Conservation (phyloP, 495 filamentous ascomycete species). For the Parathielavia hyrcaniae region DNA sequence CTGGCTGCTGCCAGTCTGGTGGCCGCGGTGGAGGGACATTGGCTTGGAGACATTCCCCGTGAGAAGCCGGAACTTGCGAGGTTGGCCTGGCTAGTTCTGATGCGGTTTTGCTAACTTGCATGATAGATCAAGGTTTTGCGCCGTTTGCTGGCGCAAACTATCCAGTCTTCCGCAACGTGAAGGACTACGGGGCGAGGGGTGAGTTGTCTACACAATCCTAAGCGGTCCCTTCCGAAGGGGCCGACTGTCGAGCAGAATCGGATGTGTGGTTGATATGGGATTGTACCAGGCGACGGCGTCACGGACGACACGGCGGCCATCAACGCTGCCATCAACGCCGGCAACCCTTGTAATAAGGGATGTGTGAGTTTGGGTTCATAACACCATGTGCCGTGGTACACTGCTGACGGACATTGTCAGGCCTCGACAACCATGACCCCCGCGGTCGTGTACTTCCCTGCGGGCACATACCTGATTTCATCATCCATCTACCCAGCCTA, state of each 20-base stretch:
- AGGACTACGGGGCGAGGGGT: slow-evolving; percentile 57
- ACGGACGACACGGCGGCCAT: slow-evolving; percentile 84
- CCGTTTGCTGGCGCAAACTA: slow-evolving; percentile 44
- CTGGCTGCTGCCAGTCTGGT: slow-evolving; percentile 36
- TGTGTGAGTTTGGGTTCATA: slow-evolving; percentile 37
- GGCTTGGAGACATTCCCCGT: slow-evolving; percentile 42
- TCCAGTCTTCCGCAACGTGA: slow-evolving; percentile 54
- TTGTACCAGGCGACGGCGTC: slow-evolving; percentile 37
- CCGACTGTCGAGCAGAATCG: background rate
- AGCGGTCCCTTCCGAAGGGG: background rate
- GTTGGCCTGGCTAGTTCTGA: background rate
- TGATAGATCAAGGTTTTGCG: slow-evolving; percentile 42
- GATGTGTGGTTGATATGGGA: background rate
- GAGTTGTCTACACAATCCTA: slow-evolving; percentile 7
- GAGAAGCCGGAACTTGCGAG: slow-evolving; percentile 14
- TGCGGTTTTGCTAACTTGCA: slow-evolving; percentile 5
- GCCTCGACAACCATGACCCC: slow-evolving; percentile 67
- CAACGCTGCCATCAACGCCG: slow-evolving; percentile 69
- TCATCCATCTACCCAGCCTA: slow-evolving; percentile 58
- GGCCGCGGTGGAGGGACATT: slow-evolving; percentile 38
- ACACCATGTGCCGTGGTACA: background rate
- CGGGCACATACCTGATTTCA: slow-evolving; percentile 67
- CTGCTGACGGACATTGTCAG: slow-evolving; percentile 15
- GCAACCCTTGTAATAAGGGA: slow-evolving; percentile 71
- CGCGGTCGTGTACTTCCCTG: slow-evolving; percentile 71